Evolutionary conservation across 495 filamentous ascomycete species (phyloP), one percentile per base, ranked within the genome.

Genomic region (Aspergillus nidulans): DNA sequence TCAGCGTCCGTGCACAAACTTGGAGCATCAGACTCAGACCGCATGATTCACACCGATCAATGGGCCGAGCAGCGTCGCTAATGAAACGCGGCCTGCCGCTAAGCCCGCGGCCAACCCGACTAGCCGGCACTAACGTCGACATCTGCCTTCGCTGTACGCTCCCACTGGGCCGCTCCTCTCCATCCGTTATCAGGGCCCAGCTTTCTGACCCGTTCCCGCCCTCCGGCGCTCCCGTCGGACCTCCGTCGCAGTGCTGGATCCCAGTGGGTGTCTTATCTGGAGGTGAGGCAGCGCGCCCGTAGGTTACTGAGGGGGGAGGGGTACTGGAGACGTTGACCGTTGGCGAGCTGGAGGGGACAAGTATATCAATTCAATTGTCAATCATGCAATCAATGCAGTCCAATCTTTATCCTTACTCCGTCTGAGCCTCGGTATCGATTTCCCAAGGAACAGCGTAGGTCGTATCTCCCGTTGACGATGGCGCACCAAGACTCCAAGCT

Each of bases 401-500:
- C n/a, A n/a, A n/a, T n/a, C n/a, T n/a, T n/a, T n/a, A n/a, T n/a
- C n/a, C n/a, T n/a, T n/a, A n/a, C n/a, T n/a, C n/a, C n/a, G n/a
- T n/a, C n/a, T n/a, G n/a, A n/a, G n/a, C n/a, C n/a, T n/a, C n/a
- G n/a, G n/a, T n/a, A n/a, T n/a, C n/a, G n/a, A n/a, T n/a, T n/a
- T n/a, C n/a, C n/a, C n/a, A n/a, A n/a, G n/a, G n/a, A n/a, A n/a
- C n/a, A n/a, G n/a, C n/a, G n/a, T n/a, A n/a, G n/a, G n/a, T n/a
- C n/a, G n/a, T n/a, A n/a, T n/a, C n/a, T n/a, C n/a, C n/a, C n/a
- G n/a, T n/a, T n/a, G 19, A 60, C 38, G 54, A 62, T 16, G 59
- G 63, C 53, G 51, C 64, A 52, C 9, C 36, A 52, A 44, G 6
- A 63, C 4, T 74, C 71, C 1, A 57, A 51, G 41, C 72, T 86